Base-by-base conservation (phyloP, 345 rosid species). In the Arabidopsis arenosa region DNA sequence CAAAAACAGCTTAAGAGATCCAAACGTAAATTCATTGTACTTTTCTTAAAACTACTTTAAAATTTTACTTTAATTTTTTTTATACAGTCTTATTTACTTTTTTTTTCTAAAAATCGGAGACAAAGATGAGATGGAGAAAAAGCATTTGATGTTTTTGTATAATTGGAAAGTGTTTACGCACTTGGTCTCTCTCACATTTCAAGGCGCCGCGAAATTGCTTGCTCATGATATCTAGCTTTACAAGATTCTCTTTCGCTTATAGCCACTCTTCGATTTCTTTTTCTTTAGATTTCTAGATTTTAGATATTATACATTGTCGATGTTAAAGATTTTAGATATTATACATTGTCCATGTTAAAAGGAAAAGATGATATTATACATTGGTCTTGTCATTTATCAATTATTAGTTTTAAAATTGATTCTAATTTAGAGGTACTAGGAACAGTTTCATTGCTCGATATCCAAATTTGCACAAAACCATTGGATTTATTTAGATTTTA, bases 151-250 rank as follows among this genome's bases (percentile, higher is more conserved):
- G 51, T 59, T 36, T 66, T 66, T 30, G 58, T 74, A 66, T 55
- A 35, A 65, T 26, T 74, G 52, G 4, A 59, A 67, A 66, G 73
- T 66, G 61, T 40, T 59, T 15, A 6, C 7, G 45, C 67, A 17
- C 44, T 66, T 28, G 61, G 52, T 47, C 41, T 57, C 45, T 47
- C 41, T 57, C 45, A 40, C 73, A 66, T 66, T 56, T 30, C 79
- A 67, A 48, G 67, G 49, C 79, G 79, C 79, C 73, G 67, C 73
- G 61, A 47, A 66, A 66, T 58, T 37, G 47, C 49, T 37, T 56
- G 66, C 37, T 30, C 15, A 53, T 53, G 35, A 12, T 63, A 5
- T 55, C 10, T 44, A 37, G 10, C 49, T 74, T 74, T 67, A 57
- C 30, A 17, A 67, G 68, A 59, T 75, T 75, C 53, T 67, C 44